These are phyloP conservation scores for Sporothrix globosa DNA, from an alignment of 2,329 filamentous ascomycete genomes.

Conservation along the genomic window DNA sequence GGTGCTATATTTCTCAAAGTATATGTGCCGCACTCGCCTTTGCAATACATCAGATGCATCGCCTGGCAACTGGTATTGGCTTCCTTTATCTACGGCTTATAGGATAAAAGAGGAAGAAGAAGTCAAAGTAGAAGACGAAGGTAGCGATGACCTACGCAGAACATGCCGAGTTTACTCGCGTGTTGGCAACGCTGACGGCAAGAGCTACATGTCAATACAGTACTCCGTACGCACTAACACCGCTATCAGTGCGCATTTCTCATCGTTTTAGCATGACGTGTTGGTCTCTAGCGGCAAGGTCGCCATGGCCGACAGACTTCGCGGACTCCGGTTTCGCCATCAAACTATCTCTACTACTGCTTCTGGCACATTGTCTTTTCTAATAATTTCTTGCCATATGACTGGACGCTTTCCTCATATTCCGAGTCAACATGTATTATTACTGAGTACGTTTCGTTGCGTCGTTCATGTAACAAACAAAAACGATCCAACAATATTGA, in stretches of 20 bases:
- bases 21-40: conserved; percentile 6
- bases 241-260: background rate
- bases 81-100: too few species aligned
- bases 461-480: too few species aligned
- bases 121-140: background rate
- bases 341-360: background rate
- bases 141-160: too few species aligned
- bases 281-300: background rate
- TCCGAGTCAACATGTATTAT: too few species aligned
- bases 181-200: background rate
- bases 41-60: background rate
- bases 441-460: too few species aligned
- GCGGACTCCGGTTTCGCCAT: conserved; percentile 1
- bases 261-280: background rate
- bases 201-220: background rate
- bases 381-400: too few species aligned
- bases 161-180: background rate
- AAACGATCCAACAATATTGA: background rate
- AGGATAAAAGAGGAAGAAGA: background rate
- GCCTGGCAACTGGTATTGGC: background rate
- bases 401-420: too few species aligned
- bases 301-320: background rate
- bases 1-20: background rate
- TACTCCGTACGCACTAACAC: background rate
- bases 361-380: too few species aligned